Base-by-base conservation (phyloP, 768 basidiomycete species). In the Boletus rubropictus region DNA sequence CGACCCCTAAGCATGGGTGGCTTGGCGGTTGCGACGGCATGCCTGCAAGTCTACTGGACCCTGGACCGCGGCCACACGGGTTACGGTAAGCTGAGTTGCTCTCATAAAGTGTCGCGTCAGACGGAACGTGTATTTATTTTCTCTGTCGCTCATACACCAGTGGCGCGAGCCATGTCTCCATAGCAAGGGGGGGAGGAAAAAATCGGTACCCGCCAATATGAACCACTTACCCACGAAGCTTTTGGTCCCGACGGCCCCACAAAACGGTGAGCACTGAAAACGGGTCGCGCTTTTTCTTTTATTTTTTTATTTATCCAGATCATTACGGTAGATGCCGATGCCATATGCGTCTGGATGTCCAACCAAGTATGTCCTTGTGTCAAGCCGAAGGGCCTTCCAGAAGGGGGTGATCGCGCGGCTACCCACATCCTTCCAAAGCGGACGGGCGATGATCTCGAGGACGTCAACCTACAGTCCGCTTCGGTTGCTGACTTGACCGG, bases 381-480 rank as follows among this genome's bases (percentile, higher is more conserved):
- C 25, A 21, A 27, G 31, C 14, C 21, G 27, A 34, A 18, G 29
- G 10, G n/a, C 6, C 21, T 44, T 48, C 57, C 39, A 31, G 36
- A 52, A 40, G 20, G 31, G 36, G 24, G 44, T 48, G 46, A 59
- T 55, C 60, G 46, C 43, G 49, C 44, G 57, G 49, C 38, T 44
- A 50, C 37, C 59, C 57, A 53, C 54, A 51, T 56, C 60, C 40
- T 56, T 56, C 56, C 54, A 56, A 53, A 56, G 43, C 12, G 28
- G 41, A 39, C 39, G 18, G 34, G 43, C 12, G 56, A 49, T 22
- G 52, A 53, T 52, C 53, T 32, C 27, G 17, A 51, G 37, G 39
- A 61, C 52, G 53, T 48, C 39, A 46, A 44, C 35, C 5, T 15
- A 37, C 32, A 3, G 45, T 40, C 42, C 28, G 45, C 24, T 49